Evolutionary conservation across 495 filamentous ascomycete species (phyloP).

Genomic region (Aspergillus indologenus): DNA sequence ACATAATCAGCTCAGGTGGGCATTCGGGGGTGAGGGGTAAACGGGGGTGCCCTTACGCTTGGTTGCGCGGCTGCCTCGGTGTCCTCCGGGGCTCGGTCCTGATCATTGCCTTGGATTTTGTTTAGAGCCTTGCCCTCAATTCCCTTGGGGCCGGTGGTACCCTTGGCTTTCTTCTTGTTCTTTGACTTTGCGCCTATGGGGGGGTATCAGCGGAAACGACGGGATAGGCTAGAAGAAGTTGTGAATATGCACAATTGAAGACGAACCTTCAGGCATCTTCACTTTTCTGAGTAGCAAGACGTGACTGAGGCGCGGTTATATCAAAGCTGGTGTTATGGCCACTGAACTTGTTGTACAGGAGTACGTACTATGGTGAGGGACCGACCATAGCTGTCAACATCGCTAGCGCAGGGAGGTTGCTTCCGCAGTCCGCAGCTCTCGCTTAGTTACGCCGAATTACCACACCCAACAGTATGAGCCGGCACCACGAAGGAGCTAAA

Average conservation of each 20-base stretch:
- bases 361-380: conserved; percentile 9
- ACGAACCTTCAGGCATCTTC: conserved; percentile 38
- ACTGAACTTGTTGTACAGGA: not conserved
- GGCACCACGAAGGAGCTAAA: not conserved
- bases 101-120: conserved; percentile 3
- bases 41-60: conserved; percentile 4
- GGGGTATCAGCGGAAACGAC: conserved; percentile 10
- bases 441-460: conserved; percentile 15
- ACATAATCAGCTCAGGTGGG: not conserved
- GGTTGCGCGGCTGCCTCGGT: not conserved
- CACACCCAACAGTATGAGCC: not conserved
- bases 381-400: conserved; percentile 40
- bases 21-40: not conserved
- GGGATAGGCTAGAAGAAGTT: conserved; percentile 8
- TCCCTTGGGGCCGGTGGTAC: conserved; percentile 38
- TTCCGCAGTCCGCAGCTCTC: conserved; percentile 17
- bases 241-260: not conserved
- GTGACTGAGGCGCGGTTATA: not conserved
- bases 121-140: conserved; percentile 17
- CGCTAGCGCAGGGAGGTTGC: conserved; percentile 30
- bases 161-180: conserved; percentile 71
- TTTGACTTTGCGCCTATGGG: conserved; percentile 56
- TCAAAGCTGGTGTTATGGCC: not conserved
- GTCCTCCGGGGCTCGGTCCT: not conserved
- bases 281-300: conserved; percentile 1